phyloP scores from a whole-genome alignment of 2,329 filamentous ascomycete genomes.

The Colletotrichum caudatum region DNA sequence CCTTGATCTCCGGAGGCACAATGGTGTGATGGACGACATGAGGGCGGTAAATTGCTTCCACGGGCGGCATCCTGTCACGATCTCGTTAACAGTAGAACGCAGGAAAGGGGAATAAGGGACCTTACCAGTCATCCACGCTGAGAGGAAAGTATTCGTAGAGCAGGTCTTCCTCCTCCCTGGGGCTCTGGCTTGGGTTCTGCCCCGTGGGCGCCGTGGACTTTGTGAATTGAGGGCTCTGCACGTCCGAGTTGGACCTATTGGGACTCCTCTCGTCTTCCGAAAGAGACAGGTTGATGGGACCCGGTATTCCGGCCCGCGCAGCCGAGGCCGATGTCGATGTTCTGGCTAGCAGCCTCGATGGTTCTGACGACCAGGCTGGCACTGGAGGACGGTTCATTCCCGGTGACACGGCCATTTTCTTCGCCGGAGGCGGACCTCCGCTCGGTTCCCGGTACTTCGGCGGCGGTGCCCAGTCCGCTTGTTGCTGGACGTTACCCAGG shows the following conservation, averaged over 20 bases:
- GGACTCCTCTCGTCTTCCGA: conserved; percentile 72
- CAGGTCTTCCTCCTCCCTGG: conserved; percentile 82
- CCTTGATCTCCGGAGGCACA: conserved; percentile 76
- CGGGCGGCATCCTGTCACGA: conserved; percentile 78
- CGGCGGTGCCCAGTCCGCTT: conserved; percentile 60
- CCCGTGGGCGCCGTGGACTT: conserved; percentile 52
- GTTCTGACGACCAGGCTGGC: conserved; percentile 61
- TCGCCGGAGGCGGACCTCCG: conserved; percentile 61
- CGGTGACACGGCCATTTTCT: conserved; percentile 66
- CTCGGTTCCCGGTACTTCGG: conserved; percentile 52
- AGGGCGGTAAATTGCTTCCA: conserved; percentile 89
- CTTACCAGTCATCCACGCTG: conserved; percentile 86
- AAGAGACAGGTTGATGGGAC: conserved; percentile 66
- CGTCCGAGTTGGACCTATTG: conserved; percentile 62
- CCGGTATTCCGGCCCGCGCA: conserved; percentile 46
- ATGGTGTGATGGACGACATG: conserved; percentile 93
- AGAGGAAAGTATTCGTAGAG: conserved; percentile 96
- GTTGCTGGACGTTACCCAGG: conserved; percentile 51
- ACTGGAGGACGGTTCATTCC: conserved; percentile 65
- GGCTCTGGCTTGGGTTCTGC: conserved; percentile 65
- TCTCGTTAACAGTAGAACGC: conserved; percentile 42
- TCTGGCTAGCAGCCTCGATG: conserved; percentile 39
- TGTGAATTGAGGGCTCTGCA: conserved; percentile 63
- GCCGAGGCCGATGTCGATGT: conserved; percentile 18
- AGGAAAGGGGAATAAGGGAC: not conserved